Evolutionary conservation across 306 rosid genomes (phyloP).

Genomic region (Malus sieversii): DNA sequence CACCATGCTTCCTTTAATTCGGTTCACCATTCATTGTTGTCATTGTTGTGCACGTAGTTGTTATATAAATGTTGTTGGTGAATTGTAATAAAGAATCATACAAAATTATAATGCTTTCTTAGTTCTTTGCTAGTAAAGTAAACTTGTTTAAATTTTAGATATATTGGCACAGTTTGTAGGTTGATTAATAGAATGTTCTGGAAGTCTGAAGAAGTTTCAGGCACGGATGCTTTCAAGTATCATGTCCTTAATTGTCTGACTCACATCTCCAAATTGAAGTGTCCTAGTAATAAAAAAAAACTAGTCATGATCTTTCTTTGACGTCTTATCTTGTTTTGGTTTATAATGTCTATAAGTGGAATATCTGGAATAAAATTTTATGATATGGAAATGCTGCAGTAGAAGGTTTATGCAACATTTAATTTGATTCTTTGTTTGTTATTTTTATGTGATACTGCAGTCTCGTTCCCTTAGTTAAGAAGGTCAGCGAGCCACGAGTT

Average conservation of each 20-base stretch:
- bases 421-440: background rate
- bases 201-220: background rate
- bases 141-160: background rate
- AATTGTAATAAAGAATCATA: background rate
- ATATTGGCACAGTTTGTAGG: background rate
- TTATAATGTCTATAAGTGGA: background rate
- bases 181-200: background rate
- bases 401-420: background rate
- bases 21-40: background rate
- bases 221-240: background rate
- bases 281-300: background rate
- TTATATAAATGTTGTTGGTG: background rate
- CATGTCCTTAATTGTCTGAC: background rate
- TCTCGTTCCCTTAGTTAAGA: slow-evolving; percentile 93
- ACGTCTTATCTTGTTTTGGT: background rate
- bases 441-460: slow-evolving; percentile 30
- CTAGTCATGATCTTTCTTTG: background rate
- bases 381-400: background rate
- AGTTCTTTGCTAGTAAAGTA: background rate
- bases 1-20: background rate
- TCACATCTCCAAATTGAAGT: background rate
- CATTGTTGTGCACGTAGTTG: background rate
- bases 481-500: slow-evolving; percentile 70
- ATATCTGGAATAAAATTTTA: background rate
- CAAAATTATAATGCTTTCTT: background rate